phyloP scores from a whole-genome alignment of 768 basidiomycete species.

The Paxillus ammoniavirescens region DNA sequence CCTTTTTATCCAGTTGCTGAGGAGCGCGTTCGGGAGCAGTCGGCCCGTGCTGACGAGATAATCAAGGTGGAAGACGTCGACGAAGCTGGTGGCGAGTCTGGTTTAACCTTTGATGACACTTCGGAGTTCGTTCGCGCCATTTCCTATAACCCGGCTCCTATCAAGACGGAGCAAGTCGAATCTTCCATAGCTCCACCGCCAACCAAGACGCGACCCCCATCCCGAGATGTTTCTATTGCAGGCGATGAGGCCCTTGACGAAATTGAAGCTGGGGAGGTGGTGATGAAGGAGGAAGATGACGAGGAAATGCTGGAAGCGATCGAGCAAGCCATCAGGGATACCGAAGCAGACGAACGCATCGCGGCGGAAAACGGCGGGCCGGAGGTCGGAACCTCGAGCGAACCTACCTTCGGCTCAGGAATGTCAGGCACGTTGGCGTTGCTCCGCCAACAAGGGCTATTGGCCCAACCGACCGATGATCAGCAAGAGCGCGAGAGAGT shows the following conservation, averaged over 20 bases:
- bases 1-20: slow-evolving; percentile 53
- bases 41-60: slow-evolving; percentile 34
- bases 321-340: slow-evolving; percentile 62
- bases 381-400: slow-evolving; percentile 62
- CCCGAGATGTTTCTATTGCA: slow-evolving; percentile 56
- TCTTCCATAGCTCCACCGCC: slow-evolving; percentile 22
- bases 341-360: slow-evolving; percentile 53
- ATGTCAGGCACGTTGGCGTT: slow-evolving; percentile 88
- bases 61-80: slow-evolving; percentile 50
- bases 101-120: slow-evolving; percentile 92
- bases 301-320: slow-evolving; percentile 79
- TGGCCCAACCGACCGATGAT: slow-evolving; percentile 64
- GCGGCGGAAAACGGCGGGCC: slow-evolving; percentile 32
- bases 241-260: slow-evolving; percentile 68
- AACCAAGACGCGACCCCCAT: slow-evolving; percentile 38
- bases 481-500: slow-evolving; percentile 73
- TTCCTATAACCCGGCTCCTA: slow-evolving; percentile 57
- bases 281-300: slow-evolving; percentile 77
- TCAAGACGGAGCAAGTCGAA: slow-evolving; percentile 49
- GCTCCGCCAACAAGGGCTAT: slow-evolving; percentile 88
- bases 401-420: slow-evolving; percentile 79
- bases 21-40: slow-evolving; percentile 55
- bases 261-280: slow-evolving; percentile 79
- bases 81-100: slow-evolving; percentile 36
- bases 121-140: slow-evolving; percentile 94